Evolutionary conservation across 2,329 filamentous ascomycete genomes (phyloP).

Genomic region (Didymella glomerata): DNA sequence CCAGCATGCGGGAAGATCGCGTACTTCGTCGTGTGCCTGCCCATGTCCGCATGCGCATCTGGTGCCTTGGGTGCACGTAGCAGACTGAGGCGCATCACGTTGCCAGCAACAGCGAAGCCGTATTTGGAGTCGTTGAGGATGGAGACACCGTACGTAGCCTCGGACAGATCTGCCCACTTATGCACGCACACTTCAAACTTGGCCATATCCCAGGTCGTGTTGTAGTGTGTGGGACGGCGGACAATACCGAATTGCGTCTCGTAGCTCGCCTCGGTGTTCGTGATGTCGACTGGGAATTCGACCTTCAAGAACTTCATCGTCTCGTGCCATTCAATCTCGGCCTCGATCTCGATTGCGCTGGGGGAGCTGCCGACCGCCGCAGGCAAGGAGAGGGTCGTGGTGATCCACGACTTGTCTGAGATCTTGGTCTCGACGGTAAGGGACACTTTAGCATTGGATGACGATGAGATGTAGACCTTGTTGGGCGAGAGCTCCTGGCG

Average conservation of each 20-base stretch:
- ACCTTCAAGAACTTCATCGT: constrained; percentile 98
- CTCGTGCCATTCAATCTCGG: constrained; percentile 96
- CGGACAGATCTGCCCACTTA: constrained; percentile 90
- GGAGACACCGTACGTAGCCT: constrained; percentile 87
- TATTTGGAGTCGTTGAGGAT: constrained; percentile 97
- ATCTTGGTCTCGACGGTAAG: constrained; percentile 86
- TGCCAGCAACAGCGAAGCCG: constrained; percentile 89
- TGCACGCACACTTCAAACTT: constrained; percentile 98
- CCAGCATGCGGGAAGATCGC: constrained; percentile 88
- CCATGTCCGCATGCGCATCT: constrained; percentile 95
- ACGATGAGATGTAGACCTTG: constrained; percentile 75
- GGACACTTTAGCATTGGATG: constrained; percentile 77
- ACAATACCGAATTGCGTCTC: constrained; percentile 94
- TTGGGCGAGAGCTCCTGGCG: constrained; percentile 76
- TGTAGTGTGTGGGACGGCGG: constrained; percentile 93
- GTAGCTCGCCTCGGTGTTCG: constrained; percentile 91
- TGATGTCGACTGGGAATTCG: constrained; percentile 92
- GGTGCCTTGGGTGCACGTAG: constrained; percentile 90
- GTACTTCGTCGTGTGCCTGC: constrained; percentile 84
- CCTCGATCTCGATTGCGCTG: constrained; percentile 78
- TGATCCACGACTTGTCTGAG: constrained; percentile 84
- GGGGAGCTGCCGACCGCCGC: constrained; percentile 71
- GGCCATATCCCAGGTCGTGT: constrained; percentile 97
- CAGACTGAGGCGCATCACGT: constrained; percentile 86
- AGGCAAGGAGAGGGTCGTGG: constrained; percentile 82